Conservation (phyloP, 140 eudicot species). For the Cichorium intybus region DNA sequence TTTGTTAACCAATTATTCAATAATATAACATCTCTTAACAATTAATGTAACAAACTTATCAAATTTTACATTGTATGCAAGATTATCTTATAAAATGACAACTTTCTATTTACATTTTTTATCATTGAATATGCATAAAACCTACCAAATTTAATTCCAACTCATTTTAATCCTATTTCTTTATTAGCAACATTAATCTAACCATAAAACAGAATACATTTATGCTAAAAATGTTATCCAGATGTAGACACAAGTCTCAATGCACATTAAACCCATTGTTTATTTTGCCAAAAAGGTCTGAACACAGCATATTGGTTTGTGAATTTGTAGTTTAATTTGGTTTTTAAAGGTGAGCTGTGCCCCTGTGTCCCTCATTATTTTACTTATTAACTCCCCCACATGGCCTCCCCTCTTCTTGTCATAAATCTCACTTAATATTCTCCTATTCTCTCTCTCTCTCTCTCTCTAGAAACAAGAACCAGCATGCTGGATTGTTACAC, state of each 20-base stretch:
- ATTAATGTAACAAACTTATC: too few species aligned
- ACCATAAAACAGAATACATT: background rate
- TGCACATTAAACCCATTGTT: slow-evolving; percentile 8
- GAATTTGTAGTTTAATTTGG: slow-evolving; percentile 30
- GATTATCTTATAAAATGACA: too few species aligned
- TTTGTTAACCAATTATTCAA: too few species aligned
- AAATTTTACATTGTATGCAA: too few species aligned
- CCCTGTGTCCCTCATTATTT: slow-evolving; percentile 30
- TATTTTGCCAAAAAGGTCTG: slow-evolving; percentile 25
- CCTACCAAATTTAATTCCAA: background rate
- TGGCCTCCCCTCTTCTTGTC: slow-evolving; percentile 40
- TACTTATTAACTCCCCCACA: slow-evolving; percentile 40
- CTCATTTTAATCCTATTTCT: background rate
- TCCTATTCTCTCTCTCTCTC: slow-evolving; percentile 22
- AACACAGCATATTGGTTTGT: slow-evolving; percentile 60
- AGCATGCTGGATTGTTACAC: slow-evolving; percentile 27
- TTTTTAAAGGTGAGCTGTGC: slow-evolving; percentile 50
- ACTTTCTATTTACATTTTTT: too few species aligned
- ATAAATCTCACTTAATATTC: slow-evolving; percentile 57
- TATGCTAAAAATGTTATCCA: slow-evolving; percentile 23
- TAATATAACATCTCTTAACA: too few species aligned
- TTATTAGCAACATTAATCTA: too few species aligned
- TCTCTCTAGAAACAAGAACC: slow-evolving; percentile 27
- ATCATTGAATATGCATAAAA: too few species aligned
- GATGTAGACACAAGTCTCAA: slow-evolving; percentile 28